These are phyloP conservation scores for Claviceps sp. DNA, from an alignment of 2,329 filamentous ascomycete species.

Conservation along the genomic window DNA sequence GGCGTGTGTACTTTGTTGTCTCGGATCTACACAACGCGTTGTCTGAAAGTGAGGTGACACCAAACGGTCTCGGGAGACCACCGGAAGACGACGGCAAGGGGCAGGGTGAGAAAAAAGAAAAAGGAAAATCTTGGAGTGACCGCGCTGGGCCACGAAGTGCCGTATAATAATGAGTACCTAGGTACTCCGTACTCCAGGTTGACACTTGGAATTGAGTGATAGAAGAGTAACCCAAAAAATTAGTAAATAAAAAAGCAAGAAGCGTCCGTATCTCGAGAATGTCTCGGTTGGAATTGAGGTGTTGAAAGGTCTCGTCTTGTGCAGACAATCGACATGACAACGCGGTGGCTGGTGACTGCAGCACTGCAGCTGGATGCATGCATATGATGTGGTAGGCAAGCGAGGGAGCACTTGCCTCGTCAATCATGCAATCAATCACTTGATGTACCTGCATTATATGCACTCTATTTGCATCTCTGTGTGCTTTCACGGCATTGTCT, in stretches of 20 bases:
- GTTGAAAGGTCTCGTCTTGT: not conserved
- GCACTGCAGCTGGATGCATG: not conserved
- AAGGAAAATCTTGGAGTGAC: not conserved
- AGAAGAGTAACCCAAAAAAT: not conserved
- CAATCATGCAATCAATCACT: not conserved
- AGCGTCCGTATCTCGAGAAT: not conserved
- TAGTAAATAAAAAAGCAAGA: not conserved
- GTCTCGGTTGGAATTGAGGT: not conserved
- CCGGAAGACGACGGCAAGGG: not conserved
- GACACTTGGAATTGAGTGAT: not conserved
- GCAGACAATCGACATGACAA: not conserved
- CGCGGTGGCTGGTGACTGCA: slow-evolving; percentile 1
- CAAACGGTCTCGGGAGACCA: not conserved
- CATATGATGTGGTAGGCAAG: not conserved
- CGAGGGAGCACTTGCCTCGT: not conserved
- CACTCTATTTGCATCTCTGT: too few species aligned
- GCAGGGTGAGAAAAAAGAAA: not conserved
- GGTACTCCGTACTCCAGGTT: not conserved
- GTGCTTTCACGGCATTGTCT: too few species aligned
- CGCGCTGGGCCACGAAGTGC: not conserved
- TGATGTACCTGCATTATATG: not conserved
- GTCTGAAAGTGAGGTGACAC: not conserved
- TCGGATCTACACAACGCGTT: not conserved
- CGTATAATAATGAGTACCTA: not conserved
- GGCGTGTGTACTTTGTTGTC: not conserved